These are phyloP conservation scores for Ceriops zippeliana DNA, from an alignment of 345 rosid species.

Conservation along the genomic window DNA sequence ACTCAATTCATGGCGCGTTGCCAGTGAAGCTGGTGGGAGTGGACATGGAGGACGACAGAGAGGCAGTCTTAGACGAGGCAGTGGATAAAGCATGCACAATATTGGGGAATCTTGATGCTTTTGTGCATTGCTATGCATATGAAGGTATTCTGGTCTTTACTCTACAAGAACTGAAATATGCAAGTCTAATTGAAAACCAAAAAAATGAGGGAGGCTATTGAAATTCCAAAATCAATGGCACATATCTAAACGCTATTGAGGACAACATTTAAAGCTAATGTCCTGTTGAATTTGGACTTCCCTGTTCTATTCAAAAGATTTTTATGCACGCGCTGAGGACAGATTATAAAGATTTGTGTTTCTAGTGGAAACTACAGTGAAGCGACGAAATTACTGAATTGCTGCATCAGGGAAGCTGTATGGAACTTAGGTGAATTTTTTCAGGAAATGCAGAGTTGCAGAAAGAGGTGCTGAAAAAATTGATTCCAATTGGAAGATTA, in stretches of 20 bases:
- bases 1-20: constrained; percentile 25
- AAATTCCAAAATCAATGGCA: no score
- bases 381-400: background rate
- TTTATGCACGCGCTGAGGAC: no score
- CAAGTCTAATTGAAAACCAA: no score
- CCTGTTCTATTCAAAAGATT: no score
- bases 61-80: constrained; percentile 59
- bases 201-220: no score
- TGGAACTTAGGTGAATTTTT: background rate
- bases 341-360: background rate
- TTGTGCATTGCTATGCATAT: constrained; percentile 59
- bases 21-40: constrained; percentile 56
- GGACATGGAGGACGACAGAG: constrained; percentile 74
- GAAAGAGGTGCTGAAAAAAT: background rate
- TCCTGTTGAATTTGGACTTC: no score
- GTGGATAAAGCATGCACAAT: constrained; percentile 59
- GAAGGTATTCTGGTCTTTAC: constrained; percentile 46
- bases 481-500: no score
- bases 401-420: background rate
- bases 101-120: constrained; percentile 68
- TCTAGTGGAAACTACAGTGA: background rate
- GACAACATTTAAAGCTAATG: no score
- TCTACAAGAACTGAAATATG: background rate
- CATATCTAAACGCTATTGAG: no score
- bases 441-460: background rate